Evolutionary conservation across 352 stramenopile species (phyloP).

Genomic region (Pythium insidiosum): DNA sequence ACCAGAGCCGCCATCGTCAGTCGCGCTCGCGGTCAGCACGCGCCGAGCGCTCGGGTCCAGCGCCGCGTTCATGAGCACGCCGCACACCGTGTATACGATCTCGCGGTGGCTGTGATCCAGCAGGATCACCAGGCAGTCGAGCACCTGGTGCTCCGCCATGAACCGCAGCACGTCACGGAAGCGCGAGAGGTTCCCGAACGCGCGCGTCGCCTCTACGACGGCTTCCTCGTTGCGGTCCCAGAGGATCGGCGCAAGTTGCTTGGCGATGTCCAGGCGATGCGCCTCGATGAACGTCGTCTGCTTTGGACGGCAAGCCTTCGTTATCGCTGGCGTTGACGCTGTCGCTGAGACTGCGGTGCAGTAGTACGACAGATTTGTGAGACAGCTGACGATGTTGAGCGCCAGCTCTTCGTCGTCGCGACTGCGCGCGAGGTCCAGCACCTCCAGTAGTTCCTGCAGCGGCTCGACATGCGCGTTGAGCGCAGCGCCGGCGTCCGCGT

Average conservation of each 20-base stretch:
- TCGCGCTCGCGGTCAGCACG: conserved; percentile 27
- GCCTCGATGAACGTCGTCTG: conserved; percentile 31
- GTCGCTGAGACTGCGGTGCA: conserved; percentile 4
- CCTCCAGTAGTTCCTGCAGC: conserved; percentile 29
- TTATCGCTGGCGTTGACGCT: too few relatives aligned
- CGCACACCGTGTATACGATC: conserved; percentile 71
- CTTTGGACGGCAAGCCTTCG: too few relatives aligned
- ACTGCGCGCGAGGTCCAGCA: conserved; percentile 28
- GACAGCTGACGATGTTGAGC: conserved; percentile 81
- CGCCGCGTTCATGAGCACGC: conserved; percentile 81
- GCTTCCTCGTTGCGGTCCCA: conserved; percentile 74
- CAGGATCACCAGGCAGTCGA: conserved; percentile 66
- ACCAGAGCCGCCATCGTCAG: too few relatives aligned
- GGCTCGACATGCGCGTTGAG: conserved; percentile 25
- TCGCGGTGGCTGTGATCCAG: conserved; percentile 72
- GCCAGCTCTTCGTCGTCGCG: conserved; percentile 70
- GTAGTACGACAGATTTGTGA: conserved; percentile 88
- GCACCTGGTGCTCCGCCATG: conserved; percentile 48
- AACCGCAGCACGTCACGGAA: conserved; percentile 53
- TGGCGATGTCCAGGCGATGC: conserved; percentile 31
- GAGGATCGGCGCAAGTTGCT: conserved; percentile 38
- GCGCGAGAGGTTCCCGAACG: conserved; percentile 81
- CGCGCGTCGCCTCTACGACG: conserved; percentile 70
- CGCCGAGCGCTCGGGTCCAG: conserved; percentile 32
- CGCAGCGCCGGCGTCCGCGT: conserved; percentile 37